These are phyloP conservation scores for Neopestalotiopsis rosae DNA, from an alignment of 2,329 filamentous ascomycete genomes.

Conservation along the genomic window DNA sequence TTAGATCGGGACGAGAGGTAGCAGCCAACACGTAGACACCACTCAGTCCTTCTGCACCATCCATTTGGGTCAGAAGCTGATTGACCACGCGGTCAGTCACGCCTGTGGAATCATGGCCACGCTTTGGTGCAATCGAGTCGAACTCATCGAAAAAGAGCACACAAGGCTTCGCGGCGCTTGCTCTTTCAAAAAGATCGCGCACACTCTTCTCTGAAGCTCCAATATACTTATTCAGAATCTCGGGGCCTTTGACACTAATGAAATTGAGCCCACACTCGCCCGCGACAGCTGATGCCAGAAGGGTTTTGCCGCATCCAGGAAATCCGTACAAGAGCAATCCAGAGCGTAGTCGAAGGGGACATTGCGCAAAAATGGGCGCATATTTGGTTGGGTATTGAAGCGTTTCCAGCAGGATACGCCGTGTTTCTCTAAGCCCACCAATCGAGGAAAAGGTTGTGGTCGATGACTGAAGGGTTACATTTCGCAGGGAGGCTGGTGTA, in stretches of 20 bases:
- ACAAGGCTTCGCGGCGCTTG: conserved; percentile 87
- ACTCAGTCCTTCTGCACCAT: conserved; percentile 91
- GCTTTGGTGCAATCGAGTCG: conserved; percentile 95
- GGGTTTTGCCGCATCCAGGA: conserved; percentile 94
- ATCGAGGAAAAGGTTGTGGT: conserved; percentile 93
- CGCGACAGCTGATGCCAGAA: conserved; percentile 94
- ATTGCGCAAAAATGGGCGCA: conserved; percentile 95
- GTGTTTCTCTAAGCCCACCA: conserved; percentile 83
- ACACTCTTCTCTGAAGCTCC: conserved; percentile 97
- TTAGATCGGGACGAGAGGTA: conserved; percentile 90
- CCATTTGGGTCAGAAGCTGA: conserved; percentile 98
- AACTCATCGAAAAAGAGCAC: conserved; percentile 99
- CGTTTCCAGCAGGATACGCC: conserved; percentile 91
- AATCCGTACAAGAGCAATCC: conserved; percentile 93
- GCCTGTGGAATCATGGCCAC: conserved; percentile 94
- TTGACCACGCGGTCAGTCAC: conserved; percentile 99
- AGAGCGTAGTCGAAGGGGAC: conserved; percentile 90
- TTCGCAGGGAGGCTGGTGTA: conserved; percentile 91
- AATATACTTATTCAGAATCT: conserved; percentile 99
- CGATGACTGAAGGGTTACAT: conserved; percentile 91
- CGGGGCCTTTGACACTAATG: conserved; percentile 96
- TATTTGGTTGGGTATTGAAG: conserved; percentile 97
- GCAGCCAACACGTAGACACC: conserved; percentile 97
- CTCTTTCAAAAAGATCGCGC: conserved; percentile 91
- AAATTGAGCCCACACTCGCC: conserved; percentile 98